A percentile compares a stretch with the other conserved stretches of the same genome.
phyloP scores from a whole-genome alignment of 1,139 yeast genomes.

The Suhomyces bolitotheri region DNA sequence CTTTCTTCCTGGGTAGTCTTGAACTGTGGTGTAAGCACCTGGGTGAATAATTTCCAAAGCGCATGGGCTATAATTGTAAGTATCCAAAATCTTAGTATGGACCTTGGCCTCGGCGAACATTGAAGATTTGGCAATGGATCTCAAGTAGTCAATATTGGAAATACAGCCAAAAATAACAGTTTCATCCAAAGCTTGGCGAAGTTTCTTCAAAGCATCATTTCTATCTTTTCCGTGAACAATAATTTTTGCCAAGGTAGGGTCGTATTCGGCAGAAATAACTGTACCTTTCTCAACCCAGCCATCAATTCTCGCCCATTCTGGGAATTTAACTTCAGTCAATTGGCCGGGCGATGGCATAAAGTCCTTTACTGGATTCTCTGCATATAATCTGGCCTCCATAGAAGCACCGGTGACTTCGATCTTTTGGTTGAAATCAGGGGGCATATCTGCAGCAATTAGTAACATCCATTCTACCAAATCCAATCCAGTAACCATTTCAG shows the following conservation, averaged over 20 bases:
- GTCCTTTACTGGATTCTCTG: constrained; percentile 94
- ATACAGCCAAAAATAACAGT: constrained; percentile 87
- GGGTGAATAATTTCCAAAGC: constrained; percentile 85
- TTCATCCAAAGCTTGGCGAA: constrained; percentile 79
- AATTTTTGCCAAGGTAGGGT: constrained; percentile 94
- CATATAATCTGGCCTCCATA: constrained; percentile 94
- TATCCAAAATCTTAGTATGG: constrained; percentile 82
- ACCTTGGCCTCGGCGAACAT: constrained; percentile 85
- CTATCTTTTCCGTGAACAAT: constrained; percentile 92
- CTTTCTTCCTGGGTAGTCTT: constrained; percentile 92
- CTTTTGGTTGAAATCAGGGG: constrained; percentile 69
- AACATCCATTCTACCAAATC: constrained; percentile 98
- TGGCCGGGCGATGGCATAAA: constrained; percentile 97
- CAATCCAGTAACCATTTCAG: constrained; percentile 91
- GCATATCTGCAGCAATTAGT: constrained; percentile 81
- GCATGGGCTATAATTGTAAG: constrained; percentile 75
- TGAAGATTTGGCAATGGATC: constrained; percentile 77
- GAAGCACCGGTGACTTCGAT: constrained; percentile 78
- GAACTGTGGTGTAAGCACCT: constrained; percentile 94
- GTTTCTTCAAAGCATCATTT: constrained; percentile 73
- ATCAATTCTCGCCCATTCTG: constrained; percentile 88
- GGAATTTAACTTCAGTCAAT: constrained; percentile 80
- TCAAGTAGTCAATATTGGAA: constrained; percentile 85
- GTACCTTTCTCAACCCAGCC: constrained; percentile 94
- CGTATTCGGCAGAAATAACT: constrained; percentile 88